Evolutionary conservation across 78 protist genomes (phyloP), one percentile per base, ranked within the genome.

Genomic region (Dictyostelium brefeldianum): DNA sequence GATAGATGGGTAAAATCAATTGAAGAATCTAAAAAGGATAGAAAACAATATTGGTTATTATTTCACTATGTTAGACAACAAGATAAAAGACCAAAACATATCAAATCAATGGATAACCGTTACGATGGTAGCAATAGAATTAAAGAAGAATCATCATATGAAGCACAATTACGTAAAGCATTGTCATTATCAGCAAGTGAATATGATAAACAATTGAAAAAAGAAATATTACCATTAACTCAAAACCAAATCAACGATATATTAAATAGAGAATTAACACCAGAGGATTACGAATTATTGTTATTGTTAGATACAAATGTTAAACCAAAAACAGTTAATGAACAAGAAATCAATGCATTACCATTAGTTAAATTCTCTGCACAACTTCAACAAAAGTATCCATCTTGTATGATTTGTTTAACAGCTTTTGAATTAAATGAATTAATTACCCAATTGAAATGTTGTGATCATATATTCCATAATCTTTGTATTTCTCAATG

Each of bases 251-350:
- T 87, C 36, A 87, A 87, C 59, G 95, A 91, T n/a, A 20, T 91
- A 0, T 83, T 83, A 27, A 91, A 80, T 56, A 74, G 95, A 65
- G 95, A 91, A 10, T 47, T 91, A 11, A 91, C 95, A 7, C 95
- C 95, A 29, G 95, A 91, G 29, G 95, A 91, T 43, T 91, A 91
- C 25, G 95, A 91, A 46, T 25, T 91, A n/a, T 64, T 91, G 0
- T 27, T 80, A 0, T 80, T 91, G 20, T 20, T 91, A 20, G 95
- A 91, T 56, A 57, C 29, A 47, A 36, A 65, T 22, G 78, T 91
- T 17, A 64, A 48, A 50, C 89, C 89, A 77, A 91, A 91, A 69
- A 81, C 90, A 5, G 51, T 75, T 8, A 50, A 84, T 18, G 22
- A 43, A 5, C 29, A 53, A 5, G 78, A 65, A 10, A 53, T 91